Conservation (phyloP, 2,329 filamentous ascomycete species). For the Fusarium coffeatum region DNA sequence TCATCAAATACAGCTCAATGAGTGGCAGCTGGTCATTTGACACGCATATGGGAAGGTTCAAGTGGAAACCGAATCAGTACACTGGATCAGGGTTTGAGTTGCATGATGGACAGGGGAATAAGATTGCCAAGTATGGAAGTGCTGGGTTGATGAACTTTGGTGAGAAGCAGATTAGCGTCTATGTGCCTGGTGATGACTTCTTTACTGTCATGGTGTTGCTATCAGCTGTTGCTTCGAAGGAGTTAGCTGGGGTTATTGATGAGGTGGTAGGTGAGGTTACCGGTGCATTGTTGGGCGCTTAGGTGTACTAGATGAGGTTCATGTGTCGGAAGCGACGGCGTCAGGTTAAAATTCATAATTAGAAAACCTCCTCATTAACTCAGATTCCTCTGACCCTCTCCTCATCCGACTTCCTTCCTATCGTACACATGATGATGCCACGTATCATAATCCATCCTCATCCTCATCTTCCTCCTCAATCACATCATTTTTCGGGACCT, state of each 20-base stretch:
- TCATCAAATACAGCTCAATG: constrained; percentile 29
- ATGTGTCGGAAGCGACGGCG: not conserved
- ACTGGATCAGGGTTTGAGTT: constrained; percentile 32
- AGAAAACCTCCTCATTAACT: not conserved
- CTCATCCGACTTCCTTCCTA: not conserved
- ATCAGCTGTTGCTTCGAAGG: constrained; percentile 30
- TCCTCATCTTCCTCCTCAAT: not conserved
- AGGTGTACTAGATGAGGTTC: not conserved
- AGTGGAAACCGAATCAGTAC: constrained; percentile 44
- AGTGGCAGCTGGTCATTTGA: constrained; percentile 36
- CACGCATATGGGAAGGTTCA: constrained; percentile 39
- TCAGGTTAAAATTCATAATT: not conserved
- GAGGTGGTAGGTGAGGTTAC: constrained; percentile 22
- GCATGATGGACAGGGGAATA: constrained; percentile 30
- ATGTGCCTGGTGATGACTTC: constrained; percentile 39
- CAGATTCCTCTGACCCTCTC: not conserved
- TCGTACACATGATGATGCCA: not conserved
- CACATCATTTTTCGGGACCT: not conserved
- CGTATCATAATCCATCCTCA: not conserved
- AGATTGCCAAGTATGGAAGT: constrained; percentile 39
- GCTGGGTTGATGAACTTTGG: constrained; percentile 8
- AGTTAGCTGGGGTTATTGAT: constrained; percentile 13
- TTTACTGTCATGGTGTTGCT: constrained; percentile 40
- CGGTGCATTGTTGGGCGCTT: constrained; percentile 6
- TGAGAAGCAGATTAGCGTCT: constrained; percentile 40